Evolutionary conservation across 441 rosid genomes (phyloP).

Genomic region (Eruca vesicaria): DNA sequence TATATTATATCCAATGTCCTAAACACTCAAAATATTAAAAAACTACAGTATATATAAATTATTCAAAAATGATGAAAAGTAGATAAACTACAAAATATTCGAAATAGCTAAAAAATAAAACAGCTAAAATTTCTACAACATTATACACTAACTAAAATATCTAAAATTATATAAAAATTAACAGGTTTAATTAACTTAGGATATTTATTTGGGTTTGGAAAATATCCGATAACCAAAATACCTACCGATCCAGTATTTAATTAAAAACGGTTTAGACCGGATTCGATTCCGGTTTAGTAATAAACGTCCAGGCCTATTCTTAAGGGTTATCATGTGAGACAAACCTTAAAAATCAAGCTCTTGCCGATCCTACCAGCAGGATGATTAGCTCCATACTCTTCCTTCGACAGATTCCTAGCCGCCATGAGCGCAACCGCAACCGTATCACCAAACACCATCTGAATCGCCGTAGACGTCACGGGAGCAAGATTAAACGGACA

Average conservation of each 20-base stretch:
- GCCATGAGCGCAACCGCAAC: constrained; percentile 94
- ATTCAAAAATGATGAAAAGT: too few species aligned
- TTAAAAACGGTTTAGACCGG: not conserved
- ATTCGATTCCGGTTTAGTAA: not conserved
- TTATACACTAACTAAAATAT: too few species aligned
- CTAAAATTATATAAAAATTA: too few species aligned
- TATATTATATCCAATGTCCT: too few species aligned
- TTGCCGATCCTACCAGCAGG: constrained; percentile 96
- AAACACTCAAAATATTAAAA: not conserved
- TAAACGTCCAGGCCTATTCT: not conserved
- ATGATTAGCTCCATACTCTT: constrained; percentile 86
- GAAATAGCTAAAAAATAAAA: not conserved
- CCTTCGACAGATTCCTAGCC: constrained; percentile 75
- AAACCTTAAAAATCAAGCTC: constrained; percentile 85
- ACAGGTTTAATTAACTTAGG: not conserved
- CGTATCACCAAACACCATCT: constrained; percentile 97
- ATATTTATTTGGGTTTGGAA: not conserved
- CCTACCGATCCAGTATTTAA: not conserved
- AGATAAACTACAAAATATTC: not conserved
- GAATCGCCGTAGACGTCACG: constrained; percentile 96
- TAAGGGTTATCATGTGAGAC: not conserved
- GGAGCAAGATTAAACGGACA: constrained; percentile 96
- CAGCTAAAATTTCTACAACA: not conserved
- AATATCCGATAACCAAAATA: not conserved
- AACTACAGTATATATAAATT: too few species aligned